Evolutionary conservation across 371 early-diverging fungal species (phyloP).

Genomic region (Coemansia sp.): DNA sequence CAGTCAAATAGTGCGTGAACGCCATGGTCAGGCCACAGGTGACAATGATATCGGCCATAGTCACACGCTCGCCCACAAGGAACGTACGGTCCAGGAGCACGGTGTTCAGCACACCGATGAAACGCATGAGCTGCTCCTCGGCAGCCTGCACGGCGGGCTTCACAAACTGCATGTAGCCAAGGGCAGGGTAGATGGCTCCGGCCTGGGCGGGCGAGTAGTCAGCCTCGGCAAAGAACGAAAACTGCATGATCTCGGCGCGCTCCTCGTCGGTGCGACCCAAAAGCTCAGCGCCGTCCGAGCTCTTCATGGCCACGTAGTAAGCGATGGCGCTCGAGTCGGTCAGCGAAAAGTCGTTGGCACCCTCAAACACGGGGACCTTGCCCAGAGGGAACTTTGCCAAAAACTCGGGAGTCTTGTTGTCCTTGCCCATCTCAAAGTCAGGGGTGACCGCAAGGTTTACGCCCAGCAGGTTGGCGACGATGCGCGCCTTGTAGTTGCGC

Average conservation of each 20-base stretch:
- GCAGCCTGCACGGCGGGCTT: constrained; percentile 67
- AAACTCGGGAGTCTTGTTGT: constrained; percentile 77
- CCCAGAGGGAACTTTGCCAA: constrained; percentile 78
- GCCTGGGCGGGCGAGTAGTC: constrained; percentile 57
- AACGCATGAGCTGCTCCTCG: constrained; percentile 62
- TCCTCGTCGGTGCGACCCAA: constrained; percentile 60
- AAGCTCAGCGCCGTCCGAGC: constrained; percentile 31
- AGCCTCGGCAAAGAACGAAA: constrained; percentile 68
- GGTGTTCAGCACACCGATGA: constrained; percentile 68
- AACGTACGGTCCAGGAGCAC: constrained; percentile 78
- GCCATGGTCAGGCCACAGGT: constrained; percentile 60
- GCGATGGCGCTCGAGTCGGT: constrained; percentile 86
- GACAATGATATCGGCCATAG: constrained; percentile 83
- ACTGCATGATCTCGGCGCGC: constrained; percentile 76
- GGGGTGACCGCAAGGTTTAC: constrained; percentile 65
- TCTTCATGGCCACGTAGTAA: constrained; percentile 67
- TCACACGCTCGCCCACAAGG: constrained; percentile 88
- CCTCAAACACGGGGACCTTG: constrained; percentile 82
- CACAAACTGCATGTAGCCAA: constrained; percentile 63
- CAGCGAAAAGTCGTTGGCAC: constrained; percentile 67
- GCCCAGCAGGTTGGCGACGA: constrained; percentile 67
- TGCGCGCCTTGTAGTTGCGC: constrained; percentile 52
- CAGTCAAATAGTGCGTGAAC: constrained; percentile 63
- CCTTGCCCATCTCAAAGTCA: constrained; percentile 65
- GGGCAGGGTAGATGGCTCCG: constrained; percentile 64